Evolutionary conservation across 805 yeast genomes (phyloP), one percentile per base, ranked within the genome.

Genomic region (Candida xyloterini): DNA sequence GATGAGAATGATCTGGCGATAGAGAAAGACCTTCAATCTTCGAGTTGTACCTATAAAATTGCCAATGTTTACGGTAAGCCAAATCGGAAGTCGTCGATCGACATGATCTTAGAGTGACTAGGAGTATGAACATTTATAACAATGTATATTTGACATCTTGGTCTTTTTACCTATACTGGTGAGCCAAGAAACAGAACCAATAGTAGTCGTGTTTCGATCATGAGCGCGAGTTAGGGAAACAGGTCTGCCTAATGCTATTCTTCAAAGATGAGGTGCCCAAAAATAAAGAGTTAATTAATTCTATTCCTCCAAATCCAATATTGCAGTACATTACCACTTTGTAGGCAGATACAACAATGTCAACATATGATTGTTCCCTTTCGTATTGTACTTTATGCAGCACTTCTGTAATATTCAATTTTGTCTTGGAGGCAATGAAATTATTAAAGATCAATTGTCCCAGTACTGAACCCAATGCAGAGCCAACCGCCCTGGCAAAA

Each of bases 401-500:
- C 14, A 47, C 44, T 1, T 26, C 29, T n/a, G 36, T 20, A 7
- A 35, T 10, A n/a, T 15, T 21, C 13, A 27, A 8, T 2, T 37
- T 38, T 5, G 44, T 24, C 5, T 48, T 21, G 10, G 41, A 15
- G 16, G 38, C 25, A 10, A 45, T 38, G 30, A 33, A 43, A 22
- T 44, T 39, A 13, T 27, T 50, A 48, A 70, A 70, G 7, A 66
- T 64, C 15, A 71, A 60, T 44, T 68, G 71, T 2, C 72, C 68
- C 16, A 71, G 55, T 27, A 62, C 65, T 2, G 76, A 65, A 14
- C 76, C 71, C 18, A 75, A 35, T 1, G 79, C 66, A 27, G 77
- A 73, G 14, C 78, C 77, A 15, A 75, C 46, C 0, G 73, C 59
- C 46, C 81, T 66, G 10, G 57, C 47, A 51, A 74, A 74, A 37